phyloP scores from a whole-genome alignment of 441 rosid genomes.

The Croton laevigatus region DNA sequence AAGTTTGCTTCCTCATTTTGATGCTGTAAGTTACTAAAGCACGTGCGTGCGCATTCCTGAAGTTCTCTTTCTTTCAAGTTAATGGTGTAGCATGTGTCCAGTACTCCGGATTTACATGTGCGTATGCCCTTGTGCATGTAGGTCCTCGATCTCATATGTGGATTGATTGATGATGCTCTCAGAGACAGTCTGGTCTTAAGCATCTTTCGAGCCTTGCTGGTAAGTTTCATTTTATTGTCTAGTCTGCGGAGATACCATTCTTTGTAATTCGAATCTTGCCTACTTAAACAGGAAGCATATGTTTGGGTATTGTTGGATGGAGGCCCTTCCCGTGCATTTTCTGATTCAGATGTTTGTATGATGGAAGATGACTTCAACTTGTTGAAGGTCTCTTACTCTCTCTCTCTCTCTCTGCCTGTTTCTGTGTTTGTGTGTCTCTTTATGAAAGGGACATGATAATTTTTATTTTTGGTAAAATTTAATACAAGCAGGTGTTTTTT shows the following conservation, averaged over 20 bases:
- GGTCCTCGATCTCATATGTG: slow-evolving; percentile 84
- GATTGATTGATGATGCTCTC: slow-evolving; percentile 67
- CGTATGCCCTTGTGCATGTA: slow-evolving; percentile 24
- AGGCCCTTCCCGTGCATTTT: slow-evolving; percentile 92
- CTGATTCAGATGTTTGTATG: slow-evolving; percentile 69
- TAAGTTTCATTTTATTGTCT: slow-evolving; percentile 24
- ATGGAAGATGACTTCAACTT: slow-evolving; percentile 82
- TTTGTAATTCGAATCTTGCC: slow-evolving; percentile 15
- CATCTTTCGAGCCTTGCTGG: slow-evolving; percentile 73
- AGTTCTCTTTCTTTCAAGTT: neutral
- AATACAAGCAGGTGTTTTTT: neutral
- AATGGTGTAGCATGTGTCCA: neutral
- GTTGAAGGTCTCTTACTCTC: slow-evolving; percentile 55
- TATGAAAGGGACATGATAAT: neutral
- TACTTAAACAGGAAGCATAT: slow-evolving; percentile 56
- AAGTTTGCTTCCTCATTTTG: slow-evolving; percentile 65
- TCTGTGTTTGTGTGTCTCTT: neutral
- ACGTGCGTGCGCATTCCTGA: neutral
- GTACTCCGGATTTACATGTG: neutral
- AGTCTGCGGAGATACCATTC: slow-evolving; percentile 9
- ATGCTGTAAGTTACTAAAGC: slow-evolving; percentile 53
- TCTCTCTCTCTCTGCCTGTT: neutral
- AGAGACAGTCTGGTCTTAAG: slow-evolving; percentile 86
- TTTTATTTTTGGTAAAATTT: neutral
- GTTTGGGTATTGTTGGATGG: slow-evolving; percentile 92